Percentiles rank a stretch among this genome's conserved stretches.
phyloP scores from a whole-genome alignment of 768 basidiomycete species.

The Amanita exitialis region DNA sequence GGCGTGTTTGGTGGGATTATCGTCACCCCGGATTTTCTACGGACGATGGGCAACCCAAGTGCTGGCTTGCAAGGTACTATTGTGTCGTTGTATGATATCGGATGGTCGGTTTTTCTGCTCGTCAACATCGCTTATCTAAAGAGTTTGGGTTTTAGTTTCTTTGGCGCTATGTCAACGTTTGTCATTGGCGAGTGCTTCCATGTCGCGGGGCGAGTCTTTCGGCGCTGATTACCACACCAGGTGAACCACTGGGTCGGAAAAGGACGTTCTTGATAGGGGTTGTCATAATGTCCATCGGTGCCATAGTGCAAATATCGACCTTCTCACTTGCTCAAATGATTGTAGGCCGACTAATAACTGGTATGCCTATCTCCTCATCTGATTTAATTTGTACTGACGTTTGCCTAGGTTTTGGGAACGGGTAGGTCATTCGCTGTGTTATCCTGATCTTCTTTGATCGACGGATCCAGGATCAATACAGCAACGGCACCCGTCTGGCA shows the following conservation, averaged over 20 bases:
- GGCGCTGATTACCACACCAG: slow-evolving; percentile 9
- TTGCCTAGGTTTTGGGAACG: slow-evolving; percentile 31
- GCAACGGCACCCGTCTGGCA: slow-evolving; percentile 43
- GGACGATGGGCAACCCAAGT: slow-evolving; percentile 37
- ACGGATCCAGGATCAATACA: slow-evolving; percentile 28
- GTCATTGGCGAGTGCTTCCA: slow-evolving; percentile 19
- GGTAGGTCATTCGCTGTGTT: slow-evolving; percentile 16
- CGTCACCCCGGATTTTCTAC: slow-evolving; percentile 33
- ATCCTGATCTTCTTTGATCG: not conserved
- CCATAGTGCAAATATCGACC: slow-evolving; percentile 36
- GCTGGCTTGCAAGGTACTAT: slow-evolving; percentile 36
- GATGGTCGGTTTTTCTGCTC: slow-evolving; percentile 22
- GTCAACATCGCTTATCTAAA: not conserved
- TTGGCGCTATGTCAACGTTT: slow-evolving; percentile 35
- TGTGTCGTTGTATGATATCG: slow-evolving; percentile 42
- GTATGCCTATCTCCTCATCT: slow-evolving; percentile 13
- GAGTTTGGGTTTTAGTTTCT: slow-evolving; percentile 20
- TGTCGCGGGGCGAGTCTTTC: too few relatives aligned
- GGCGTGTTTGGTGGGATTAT: slow-evolving; percentile 46
- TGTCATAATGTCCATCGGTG: slow-evolving; percentile 41
- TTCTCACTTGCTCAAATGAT: slow-evolving; percentile 38
- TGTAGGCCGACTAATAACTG: slow-evolving; percentile 36
- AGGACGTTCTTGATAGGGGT: slow-evolving; percentile 40
- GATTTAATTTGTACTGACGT: not conserved
- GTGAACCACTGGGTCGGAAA: slow-evolving; percentile 34